Evolutionary conservation across 2,329 filamentous ascomycete species (phyloP).

Genomic region (Neofusicoccum ribis): DNA sequence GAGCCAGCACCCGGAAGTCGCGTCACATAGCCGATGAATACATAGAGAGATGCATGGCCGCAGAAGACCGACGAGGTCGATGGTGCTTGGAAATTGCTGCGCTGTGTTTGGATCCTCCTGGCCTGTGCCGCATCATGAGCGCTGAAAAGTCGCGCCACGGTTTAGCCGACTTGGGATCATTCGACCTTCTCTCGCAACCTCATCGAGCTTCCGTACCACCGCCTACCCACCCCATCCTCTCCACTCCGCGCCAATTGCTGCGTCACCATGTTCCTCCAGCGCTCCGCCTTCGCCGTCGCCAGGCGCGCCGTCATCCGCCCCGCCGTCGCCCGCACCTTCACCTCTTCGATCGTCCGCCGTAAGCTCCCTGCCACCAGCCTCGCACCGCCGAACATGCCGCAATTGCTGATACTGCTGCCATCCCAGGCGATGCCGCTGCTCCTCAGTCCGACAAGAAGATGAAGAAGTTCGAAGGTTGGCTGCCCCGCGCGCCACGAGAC

Average conservation of each 20-base stretch:
- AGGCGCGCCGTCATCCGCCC: constrained; percentile 45
- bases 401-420: constrained; percentile 29
- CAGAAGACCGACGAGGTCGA: background rate
- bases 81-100: constrained; percentile 14
- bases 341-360: constrained; percentile 49
- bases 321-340: constrained; percentile 47
- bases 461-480: constrained; percentile 50
- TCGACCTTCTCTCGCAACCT: constrained; percentile 17
- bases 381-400: constrained; percentile 34
- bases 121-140: background rate
- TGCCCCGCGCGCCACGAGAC: constrained; percentile 23
- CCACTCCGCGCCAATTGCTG: constrained; percentile 39
- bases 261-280: constrained; percentile 50
- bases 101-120: background rate
- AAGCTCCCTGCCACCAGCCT: constrained; percentile 29
- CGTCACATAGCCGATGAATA: background rate
- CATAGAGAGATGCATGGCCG: background rate
- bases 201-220: constrained; percentile 13
- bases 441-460: constrained; percentile 39
- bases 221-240: constrained; percentile 31
- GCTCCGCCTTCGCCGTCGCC: constrained; percentile 50
- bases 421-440: constrained; percentile 35
- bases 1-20: background rate
- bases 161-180: constrained; percentile 9
- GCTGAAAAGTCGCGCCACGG: background rate